Evolutionary conservation across 2,329 filamentous ascomycete species (phyloP).

Genomic region (Pestalotiopsis sp.): DNA sequence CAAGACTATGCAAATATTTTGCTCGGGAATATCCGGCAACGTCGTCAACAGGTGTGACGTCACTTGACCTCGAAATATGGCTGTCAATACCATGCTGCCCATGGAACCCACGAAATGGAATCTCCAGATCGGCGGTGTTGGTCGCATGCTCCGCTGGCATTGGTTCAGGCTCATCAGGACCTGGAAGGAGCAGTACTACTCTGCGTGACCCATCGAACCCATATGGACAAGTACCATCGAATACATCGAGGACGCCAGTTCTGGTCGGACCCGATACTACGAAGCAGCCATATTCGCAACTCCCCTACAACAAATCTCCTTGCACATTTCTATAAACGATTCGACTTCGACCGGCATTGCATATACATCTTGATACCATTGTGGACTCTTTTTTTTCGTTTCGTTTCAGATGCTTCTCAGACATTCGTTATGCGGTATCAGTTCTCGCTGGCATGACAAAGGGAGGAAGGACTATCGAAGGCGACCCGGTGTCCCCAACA

Average conservation of each 20-base stretch:
- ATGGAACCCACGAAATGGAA: background rate
- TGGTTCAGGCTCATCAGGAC: background rate
- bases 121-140: background rate
- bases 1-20: background rate
- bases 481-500: background rate
- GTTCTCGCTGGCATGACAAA: background rate
- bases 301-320: background rate
- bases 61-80: background rate
- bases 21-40: background rate
- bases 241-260: background rate
- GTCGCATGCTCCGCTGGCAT: background rate
- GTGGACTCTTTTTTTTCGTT: background rate
- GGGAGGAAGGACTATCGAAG: background rate
- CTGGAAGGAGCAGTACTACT: background rate
- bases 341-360: slow-evolving; percentile 7
- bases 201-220: background rate
- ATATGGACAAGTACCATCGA: background rate
- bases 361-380: slow-evolving; percentile 17
- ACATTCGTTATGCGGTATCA: background rate
- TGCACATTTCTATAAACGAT: slow-evolving; percentile 3
- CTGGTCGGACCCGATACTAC: background rate
- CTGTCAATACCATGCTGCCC: background rate
- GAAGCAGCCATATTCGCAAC: background rate
- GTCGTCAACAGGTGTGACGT: background rate
- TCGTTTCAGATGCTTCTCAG: background rate